phyloP scores from a whole-genome alignment of 495 filamentous ascomycete species.

The Penicillium nucicola region DNA sequence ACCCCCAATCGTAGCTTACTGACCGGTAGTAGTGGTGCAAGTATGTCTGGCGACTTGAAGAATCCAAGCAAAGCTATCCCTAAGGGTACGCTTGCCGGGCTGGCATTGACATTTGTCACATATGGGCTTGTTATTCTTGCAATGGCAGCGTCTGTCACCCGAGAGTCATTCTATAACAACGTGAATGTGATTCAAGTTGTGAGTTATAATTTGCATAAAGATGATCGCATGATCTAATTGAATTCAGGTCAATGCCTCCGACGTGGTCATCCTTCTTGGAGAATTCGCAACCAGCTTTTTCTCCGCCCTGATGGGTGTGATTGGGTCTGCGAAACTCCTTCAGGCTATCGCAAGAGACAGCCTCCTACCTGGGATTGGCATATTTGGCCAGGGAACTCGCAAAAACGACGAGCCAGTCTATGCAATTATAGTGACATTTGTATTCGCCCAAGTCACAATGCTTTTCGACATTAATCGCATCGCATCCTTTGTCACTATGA shows the following conservation, averaged over 20 bases:
- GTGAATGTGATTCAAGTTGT: conserved; percentile 75
- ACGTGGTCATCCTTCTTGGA: conserved; percentile 69
- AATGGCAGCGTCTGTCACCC: conserved; percentile 74
- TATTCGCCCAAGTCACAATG: conserved; percentile 76
- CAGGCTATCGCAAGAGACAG: conserved; percentile 81
- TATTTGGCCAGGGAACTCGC: conserved; percentile 75
- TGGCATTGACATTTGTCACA: conserved; percentile 69
- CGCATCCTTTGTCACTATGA: conserved; percentile 84
- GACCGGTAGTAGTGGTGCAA: conserved; percentile 58
- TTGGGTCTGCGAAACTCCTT: conserved; percentile 82
- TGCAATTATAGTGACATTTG: conserved; percentile 74
- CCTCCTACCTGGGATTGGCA: conserved; percentile 68
- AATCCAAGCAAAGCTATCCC: conserved; percentile 85
- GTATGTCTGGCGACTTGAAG: conserved; percentile 84
- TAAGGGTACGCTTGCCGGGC: conserved; percentile 72
- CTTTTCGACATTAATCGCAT: conserved; percentile 85
- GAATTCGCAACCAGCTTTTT: conserved; percentile 83
- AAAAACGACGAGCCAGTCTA: conserved; percentile 72
- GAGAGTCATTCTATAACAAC: conserved; percentile 70
- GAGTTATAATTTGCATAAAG: conserved; percentile 14
- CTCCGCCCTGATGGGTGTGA: conserved; percentile 82
- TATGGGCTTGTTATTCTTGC: conserved; percentile 77
- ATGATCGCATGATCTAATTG: conserved; percentile 11
- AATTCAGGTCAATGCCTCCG: conserved; percentile 63
- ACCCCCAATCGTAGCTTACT: conserved; percentile 11